Base-by-base conservation (phyloP, 352 stramenopile genomes). In the Pythium grandisporangium region DNA sequence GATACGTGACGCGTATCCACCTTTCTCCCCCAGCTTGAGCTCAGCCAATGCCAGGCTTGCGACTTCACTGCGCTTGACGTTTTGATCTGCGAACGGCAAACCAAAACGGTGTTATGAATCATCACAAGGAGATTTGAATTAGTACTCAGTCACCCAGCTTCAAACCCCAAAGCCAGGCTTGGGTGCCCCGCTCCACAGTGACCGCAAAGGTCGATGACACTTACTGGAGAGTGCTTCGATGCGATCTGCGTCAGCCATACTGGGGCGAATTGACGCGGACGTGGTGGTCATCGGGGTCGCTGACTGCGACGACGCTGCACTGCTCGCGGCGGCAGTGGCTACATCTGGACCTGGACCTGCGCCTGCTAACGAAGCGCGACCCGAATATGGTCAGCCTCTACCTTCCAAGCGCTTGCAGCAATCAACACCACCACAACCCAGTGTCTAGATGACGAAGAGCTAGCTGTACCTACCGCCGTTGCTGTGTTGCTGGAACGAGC, bases 31-130 rank as follows among this genome's bases (percentile, higher is more conserved):
- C 13, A 89, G 45, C 43, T 83, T 80, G 4, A 84, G 48, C 51
- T 89, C 73, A 1, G 70, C 76, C 37, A 85, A 58, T 5, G 73
- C 76, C 16, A 89, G 45, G 37, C 53, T 74, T 13, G 69, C 76
- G 38, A 74, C 60, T 6, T 66, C 58, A n/a, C 48, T 70, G 1
- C 46, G 46, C 24, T 43, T 34, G 12, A 46, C 46, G 17, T 54
- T 42, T 12, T 37, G 37, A 21, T 39, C 46, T 54, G 32, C 6
- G 27, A 33, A 33, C 30, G 5, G 8, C 37, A 42, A 12, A 20
- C 17, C 21, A 32, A 32, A 32, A 14, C 27, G 14, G 27, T 32
- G 14, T 14, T 8, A 32, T 32, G 27, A 32, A 14, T 32, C 27
- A n/a, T n/a, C n/a, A n/a, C n/a, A n/a, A n/a, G n/a, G n/a, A n/a